A percentile compares a stretch with the other conserved stretches of the same genome.
Conservation (phyloP, 208 protist genomes). For the Herpetomonas muscarum region DNA sequence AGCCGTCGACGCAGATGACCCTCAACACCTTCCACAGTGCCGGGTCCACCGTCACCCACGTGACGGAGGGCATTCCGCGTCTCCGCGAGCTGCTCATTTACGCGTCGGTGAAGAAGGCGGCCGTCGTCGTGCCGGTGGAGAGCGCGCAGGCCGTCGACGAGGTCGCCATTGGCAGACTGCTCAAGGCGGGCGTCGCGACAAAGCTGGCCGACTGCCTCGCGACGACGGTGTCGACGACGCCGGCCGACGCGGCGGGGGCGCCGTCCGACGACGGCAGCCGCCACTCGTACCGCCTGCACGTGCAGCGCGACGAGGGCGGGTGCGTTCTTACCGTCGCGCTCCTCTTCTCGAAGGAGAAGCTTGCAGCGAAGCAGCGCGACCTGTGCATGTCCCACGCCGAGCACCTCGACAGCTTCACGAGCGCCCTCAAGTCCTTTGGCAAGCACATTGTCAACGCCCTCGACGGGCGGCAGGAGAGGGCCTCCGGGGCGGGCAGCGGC, state of each 20-base stretch:
- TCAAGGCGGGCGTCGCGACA: slow-evolving; percentile 54
- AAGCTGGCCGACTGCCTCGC: slow-evolving; percentile 72
- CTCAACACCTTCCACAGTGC: slow-evolving; percentile 99
- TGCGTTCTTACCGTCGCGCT: slow-evolving; percentile 61
- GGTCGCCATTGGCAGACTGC: slow-evolving; percentile 42
- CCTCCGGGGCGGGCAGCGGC: slow-evolving; percentile 11
- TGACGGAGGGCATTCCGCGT: slow-evolving; percentile 99
- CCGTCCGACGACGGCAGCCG: slow-evolving; percentile 1
- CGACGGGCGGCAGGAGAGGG: slow-evolving; percentile 36
- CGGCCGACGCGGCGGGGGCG: neutral
- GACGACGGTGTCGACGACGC: slow-evolving; percentile 1
- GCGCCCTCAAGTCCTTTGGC: slow-evolving; percentile 50
- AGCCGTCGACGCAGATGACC: slow-evolving; percentile 99
- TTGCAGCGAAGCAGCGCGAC: slow-evolving; percentile 32
- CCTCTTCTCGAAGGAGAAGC: slow-evolving; percentile 65
- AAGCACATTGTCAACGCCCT: slow-evolving; percentile 50
- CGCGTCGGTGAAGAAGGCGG: slow-evolving; percentile 85
- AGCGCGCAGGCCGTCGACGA: slow-evolving; percentile 54
- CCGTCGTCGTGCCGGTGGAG: slow-evolving; percentile 85
- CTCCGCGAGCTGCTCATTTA: slow-evolving; percentile 99
- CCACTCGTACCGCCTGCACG: slow-evolving; percentile 62
- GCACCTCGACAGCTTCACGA: slow-evolving; percentile 58
- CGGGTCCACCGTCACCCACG: slow-evolving; percentile 98
- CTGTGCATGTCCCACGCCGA: slow-evolving; percentile 80
- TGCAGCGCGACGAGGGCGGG: slow-evolving; percentile 36